These are phyloP conservation scores for Rhinocladiella mackenziei DNA, from an alignment of 2,329 filamentous ascomycete genomes.

Conservation along the genomic window DNA sequence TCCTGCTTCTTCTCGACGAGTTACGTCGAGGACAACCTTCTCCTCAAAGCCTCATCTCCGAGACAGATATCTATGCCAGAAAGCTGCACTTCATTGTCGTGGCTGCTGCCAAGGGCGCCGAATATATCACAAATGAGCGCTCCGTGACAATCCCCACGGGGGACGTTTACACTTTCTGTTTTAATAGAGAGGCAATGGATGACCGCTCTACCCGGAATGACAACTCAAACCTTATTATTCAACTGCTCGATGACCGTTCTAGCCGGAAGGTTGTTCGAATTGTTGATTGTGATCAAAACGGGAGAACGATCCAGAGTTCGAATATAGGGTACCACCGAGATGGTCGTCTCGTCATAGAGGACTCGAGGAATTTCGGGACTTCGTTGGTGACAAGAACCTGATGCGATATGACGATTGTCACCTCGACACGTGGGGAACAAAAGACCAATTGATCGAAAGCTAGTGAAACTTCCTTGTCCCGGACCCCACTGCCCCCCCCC, in stretches of 20 bases:
- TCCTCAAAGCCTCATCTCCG: conserved; percentile 13
- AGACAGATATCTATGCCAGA: conserved; percentile 12
- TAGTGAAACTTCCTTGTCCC: conserved; percentile 37
- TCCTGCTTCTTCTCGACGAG: conserved; percentile 20
- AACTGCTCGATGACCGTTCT: conserved; percentile 23
- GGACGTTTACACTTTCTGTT: conserved; percentile 30
- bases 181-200: conserved; percentile 20
- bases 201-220: conserved; percentile 22
- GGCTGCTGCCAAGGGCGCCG: conserved; percentile 25
- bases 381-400: conserved; percentile 28
- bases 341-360: conserved; percentile 13
- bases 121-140: conserved; percentile 29
- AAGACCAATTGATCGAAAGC: conserved; percentile 31
- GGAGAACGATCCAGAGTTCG: conserved; percentile 17
- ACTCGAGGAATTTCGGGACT: conserved; percentile 25
- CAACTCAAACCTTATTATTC: conserved; percentile 26
- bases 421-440: conserved; percentile 23
- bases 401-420: conserved; percentile 18
- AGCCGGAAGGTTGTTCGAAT: conserved; percentile 21
- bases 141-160: background rate
- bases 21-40: conserved; percentile 13
- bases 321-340: conserved; percentile 26
- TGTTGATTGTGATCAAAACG: conserved; percentile 29
- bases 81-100: conserved; percentile 29
- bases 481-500: conserved; percentile 27